Evolutionary conservation across 176 grass and related monocot species (phyloP), one percentile per base, ranked within the genome.

Genomic region (Zoysia pacifica): DNA sequence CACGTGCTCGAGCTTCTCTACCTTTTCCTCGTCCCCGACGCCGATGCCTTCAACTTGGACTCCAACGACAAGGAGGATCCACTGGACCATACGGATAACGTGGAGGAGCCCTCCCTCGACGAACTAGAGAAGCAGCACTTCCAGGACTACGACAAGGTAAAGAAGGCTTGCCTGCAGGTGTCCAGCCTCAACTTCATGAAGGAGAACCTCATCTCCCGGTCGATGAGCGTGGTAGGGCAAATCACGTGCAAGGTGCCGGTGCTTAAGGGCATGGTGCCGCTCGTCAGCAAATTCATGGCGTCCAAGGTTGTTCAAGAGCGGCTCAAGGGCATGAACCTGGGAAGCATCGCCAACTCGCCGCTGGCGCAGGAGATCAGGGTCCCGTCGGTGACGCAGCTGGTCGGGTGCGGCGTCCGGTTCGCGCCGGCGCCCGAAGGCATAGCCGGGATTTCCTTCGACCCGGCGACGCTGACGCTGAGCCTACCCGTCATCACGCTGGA

Each of bases 1-100:
- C 93, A 97, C 77, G 51, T 97, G 36, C 75, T 97, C 19, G 88
- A 97, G 7, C 80, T 93, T 1, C 90, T 97, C 10, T 93, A 91
- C 76, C 83, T 50, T 59, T 83, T 93, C 50, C 35, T 97, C 20
- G 88, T 91, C 38, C 84, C 72, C 2, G 49, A 84, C 69, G 35
- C 77, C 54, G 48, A 50, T 19, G 74, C 75, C 54, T 62, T 39
- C 4, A 74, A 87, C 7, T 82, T 28, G 12, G 4, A 2, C 13
- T 28, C 28, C 28, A 28, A 28, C 28, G 28, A 28, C 28, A 0
- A 28, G 28, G 0, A 28, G 28, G 28, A 28, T 28, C 28, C 28
- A 28, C 28, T 0, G 28, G 28, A 28, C 28, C 28, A 28, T 28
- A 28, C 28, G 28, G 28, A 28, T 28, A 28, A 28, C 28, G 28